phyloP scores from a whole-genome alignment of 345 rosid species.

The Camelina laxa region DNA sequence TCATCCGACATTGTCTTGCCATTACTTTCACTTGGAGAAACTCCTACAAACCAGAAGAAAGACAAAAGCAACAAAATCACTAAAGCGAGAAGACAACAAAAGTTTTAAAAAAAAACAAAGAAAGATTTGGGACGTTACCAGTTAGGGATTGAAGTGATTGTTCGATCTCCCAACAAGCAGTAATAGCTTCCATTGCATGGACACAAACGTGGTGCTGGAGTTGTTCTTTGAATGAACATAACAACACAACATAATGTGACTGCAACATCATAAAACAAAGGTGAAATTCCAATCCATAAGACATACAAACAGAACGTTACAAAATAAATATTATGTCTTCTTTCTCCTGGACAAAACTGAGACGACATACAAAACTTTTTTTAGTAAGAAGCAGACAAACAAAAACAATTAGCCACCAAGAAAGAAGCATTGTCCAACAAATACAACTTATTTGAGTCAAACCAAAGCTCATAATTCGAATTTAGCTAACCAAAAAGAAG shows the following conservation, averaged over 20 bases:
- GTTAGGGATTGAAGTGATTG: slow-evolving; percentile 75
- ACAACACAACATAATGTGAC: slow-evolving; percentile 76
- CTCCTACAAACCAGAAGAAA: slow-evolving; percentile 49
- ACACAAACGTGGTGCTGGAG: slow-evolving; percentile 86
- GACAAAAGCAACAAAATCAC: not conserved
- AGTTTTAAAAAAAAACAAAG: not conserved
- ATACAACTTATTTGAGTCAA: not conserved
- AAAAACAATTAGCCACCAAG: slow-evolving; percentile 11
- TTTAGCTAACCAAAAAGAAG: not conserved
- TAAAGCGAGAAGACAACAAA: not conserved
- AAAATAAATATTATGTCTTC: not conserved
- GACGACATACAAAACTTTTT: not conserved
- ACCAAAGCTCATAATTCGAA: slow-evolving; percentile 11
- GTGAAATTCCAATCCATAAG: slow-evolving; percentile 15
- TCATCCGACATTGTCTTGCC: slow-evolving; percentile 93
- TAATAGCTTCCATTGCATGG: slow-evolving; percentile 91
- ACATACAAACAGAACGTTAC: slow-evolving; percentile 30
- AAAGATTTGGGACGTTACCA: slow-evolving; percentile 43
- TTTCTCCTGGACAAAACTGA: not conserved
- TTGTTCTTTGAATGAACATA: slow-evolving; percentile 82
- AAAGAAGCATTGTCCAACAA: slow-evolving; percentile 10
- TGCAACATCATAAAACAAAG: slow-evolving; percentile 46
- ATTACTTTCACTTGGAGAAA: slow-evolving; percentile 78
- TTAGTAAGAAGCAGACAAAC: slow-evolving; percentile 20
- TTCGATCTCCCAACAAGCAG: slow-evolving; percentile 88